phyloP scores from a whole-genome alignment of 2,329 filamentous ascomycete genomes.

The Chaetothyriales sp. region DNA sequence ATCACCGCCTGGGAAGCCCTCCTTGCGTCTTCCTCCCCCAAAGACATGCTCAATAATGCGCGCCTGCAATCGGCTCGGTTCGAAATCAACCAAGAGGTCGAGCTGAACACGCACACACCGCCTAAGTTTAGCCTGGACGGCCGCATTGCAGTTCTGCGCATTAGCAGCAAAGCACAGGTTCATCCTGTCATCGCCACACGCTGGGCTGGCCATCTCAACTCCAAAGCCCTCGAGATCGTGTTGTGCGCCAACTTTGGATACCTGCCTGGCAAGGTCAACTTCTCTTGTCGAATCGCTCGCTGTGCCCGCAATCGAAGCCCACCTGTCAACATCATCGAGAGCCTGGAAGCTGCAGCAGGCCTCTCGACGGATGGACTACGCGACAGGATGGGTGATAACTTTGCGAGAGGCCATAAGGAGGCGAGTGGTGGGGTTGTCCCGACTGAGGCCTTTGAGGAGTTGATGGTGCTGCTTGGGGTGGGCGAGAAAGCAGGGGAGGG shows the following conservation, averaged over 20 bases:
- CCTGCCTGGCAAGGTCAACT: conserved; percentile 49
- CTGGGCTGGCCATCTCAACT: conserved; percentile 50
- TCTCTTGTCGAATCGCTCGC: conserved; percentile 50
- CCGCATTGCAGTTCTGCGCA: conserved; percentile 49
- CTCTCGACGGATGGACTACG: conserved; percentile 27
- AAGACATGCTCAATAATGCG: conserved; percentile 36
- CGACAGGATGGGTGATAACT: conserved; percentile 46
- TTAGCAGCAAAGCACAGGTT: conserved; percentile 47
- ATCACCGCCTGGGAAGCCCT: conserved; percentile 48
- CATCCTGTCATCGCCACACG: conserved; percentile 55
- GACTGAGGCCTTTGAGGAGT: conserved; percentile 49
- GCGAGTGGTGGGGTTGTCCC: conserved; percentile 53
- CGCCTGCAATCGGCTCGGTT: conserved; percentile 40
- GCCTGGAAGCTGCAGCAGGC: conserved; percentile 39
- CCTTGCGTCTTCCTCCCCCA: conserved; percentile 36
- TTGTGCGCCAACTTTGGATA: conserved; percentile 57
- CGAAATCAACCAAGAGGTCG: conserved; percentile 49
- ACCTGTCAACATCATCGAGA: conserved; percentile 51
- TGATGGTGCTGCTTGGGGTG: conserved; percentile 46
- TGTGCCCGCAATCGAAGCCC: conserved; percentile 39
- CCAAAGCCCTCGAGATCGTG: conserved; percentile 47
- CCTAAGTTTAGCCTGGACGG: conserved; percentile 52
- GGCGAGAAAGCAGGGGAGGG: conserved; percentile 39
- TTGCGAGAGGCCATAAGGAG: conserved; percentile 54
- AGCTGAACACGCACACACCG: conserved; percentile 46